Base-by-base conservation (phyloP, 2,329 filamentous ascomycete genomes). In the Lasiodiplodia sp. region DNA sequence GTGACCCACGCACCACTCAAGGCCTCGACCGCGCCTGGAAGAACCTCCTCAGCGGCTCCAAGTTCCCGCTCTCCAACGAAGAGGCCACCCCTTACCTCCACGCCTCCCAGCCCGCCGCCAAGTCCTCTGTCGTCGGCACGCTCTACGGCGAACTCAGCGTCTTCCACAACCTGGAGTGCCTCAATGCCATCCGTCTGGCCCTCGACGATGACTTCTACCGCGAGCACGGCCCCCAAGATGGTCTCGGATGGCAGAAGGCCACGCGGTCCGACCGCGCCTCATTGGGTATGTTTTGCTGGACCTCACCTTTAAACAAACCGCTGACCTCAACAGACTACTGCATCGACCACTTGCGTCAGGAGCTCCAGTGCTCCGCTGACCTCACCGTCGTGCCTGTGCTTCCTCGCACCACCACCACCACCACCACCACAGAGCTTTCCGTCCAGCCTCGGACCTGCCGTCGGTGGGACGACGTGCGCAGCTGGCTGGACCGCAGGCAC, bases 11-110 rank as follows among this genome's bases (percentile, higher is more conserved):
- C 67, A 63, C n/a, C 25, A 64, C 60, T 3, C n/a, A 40, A 11
- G 58, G 67, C 51, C 60, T 65, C 58, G 67, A 68, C 52, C 57
- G 55, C 25, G 57, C 57, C 21, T 68, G 67, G 67, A 68, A 64
- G 21, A 23, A 38, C 12, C 55, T 68, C 2, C 51, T 57, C 34
- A 34, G 34, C 16, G 52, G 47, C 18, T 49, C 51, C 38, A 49
- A 37, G 37, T 68, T 68, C 60, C 49, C 67, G 11, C 67, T 68
- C 49, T 37, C 60, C 11, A n/a, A 47, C 51, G 58, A 57, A 14
- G 67, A 68, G 44, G 49, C 31, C 37, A 37, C 40, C 16, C 58
- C 67, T 37, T 56, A 49, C 28, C n/a, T 68, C 25, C 37, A 51
- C 18, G 23, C 44, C 5, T 34, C 34, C 31, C 28, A 14, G 7